phyloP scores from a whole-genome alignment of 768 basidiomycete species.

The Rhizopogon vulgaris region DNA sequence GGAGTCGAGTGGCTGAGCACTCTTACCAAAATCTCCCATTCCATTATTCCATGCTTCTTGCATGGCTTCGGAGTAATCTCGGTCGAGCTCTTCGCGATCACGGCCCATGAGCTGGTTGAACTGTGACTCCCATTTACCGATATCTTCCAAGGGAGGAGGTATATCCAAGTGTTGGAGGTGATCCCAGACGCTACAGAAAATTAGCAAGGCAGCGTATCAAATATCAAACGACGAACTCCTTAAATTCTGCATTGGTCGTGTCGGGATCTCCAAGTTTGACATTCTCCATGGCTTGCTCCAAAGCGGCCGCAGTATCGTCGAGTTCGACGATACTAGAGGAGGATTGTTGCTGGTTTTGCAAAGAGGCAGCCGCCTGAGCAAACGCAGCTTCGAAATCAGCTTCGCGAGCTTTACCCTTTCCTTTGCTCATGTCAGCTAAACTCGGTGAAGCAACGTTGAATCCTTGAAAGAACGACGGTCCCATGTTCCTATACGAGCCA shows the following conservation, averaged over 20 bases:
- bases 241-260: slow-evolving; percentile 37
- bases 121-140: slow-evolving; percentile 79
- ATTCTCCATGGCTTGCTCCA: slow-evolving; percentile 34
- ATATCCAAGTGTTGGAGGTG: slow-evolving; percentile 51
- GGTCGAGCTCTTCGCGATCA: slow-evolving; percentile 59
- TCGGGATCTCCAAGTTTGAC: slow-evolving; percentile 28
- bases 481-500: slow-evolving; percentile 19
- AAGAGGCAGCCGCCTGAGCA: slow-evolving; percentile 54
- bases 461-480: slow-evolving; percentile 28
- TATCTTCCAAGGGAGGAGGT: slow-evolving; percentile 53
- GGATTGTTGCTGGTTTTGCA: slow-evolving; percentile 35
- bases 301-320: slow-evolving; percentile 31
- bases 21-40: slow-evolving; percentile 37
- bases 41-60: slow-evolving; percentile 59
- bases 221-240: slow-evolving; percentile 38
- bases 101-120: slow-evolving; percentile 72
- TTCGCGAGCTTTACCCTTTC: slow-evolving; percentile 76
- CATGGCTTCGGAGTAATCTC: slow-evolving; percentile 57
- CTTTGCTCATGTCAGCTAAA: slow-evolving; percentile 32
- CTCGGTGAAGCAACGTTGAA: slow-evolving; percentile 18
- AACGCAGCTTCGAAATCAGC: slow-evolving; percentile 86
- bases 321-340: slow-evolving; percentile 51
- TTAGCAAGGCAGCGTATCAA: slow-evolving; percentile 1
- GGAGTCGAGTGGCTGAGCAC: slow-evolving; percentile 22
- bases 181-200: slow-evolving; percentile 50